A percentile compares a stretch with the other conserved stretches of the same genome.
These are phyloP conservation scores for Pyrus hybrid DNA, from an alignment of 331 rosid genomes.

Conservation along the genomic window DNA sequence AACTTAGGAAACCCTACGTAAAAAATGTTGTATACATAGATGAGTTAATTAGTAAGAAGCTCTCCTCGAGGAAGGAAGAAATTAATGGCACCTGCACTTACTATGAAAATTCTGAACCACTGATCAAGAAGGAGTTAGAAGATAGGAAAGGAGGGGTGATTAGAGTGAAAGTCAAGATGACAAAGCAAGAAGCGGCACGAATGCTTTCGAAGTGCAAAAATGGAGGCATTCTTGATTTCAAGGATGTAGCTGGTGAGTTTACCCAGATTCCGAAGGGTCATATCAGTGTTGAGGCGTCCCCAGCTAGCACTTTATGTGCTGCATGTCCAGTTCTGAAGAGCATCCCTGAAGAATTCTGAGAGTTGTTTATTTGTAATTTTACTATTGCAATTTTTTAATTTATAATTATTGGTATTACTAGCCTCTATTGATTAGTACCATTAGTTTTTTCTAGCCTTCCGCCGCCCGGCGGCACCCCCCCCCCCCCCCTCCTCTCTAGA, in stretches of 20 bases:
- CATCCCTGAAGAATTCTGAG: constrained; percentile 1
- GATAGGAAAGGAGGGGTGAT: constrained; percentile 22
- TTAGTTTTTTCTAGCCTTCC: background rate
- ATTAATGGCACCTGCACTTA: constrained; percentile 11
- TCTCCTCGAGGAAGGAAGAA: constrained; percentile 6
- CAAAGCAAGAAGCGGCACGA: constrained; percentile 62
- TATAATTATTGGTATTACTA: background rate
- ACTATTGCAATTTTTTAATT: too few species aligned
- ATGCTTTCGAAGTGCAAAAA: constrained; percentile 55
- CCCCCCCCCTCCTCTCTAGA: too few species aligned
- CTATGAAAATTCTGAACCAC: constrained; percentile 28
- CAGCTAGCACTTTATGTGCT: background rate
- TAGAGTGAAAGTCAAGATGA: constrained; percentile 72
- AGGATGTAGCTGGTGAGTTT: constrained; percentile 51
- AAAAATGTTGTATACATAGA: constrained; percentile 34
- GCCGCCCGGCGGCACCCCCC: too few species aligned
- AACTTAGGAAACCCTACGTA: background rate
- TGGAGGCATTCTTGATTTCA: constrained; percentile 53
- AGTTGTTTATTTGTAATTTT: background rate
- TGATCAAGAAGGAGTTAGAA: constrained; percentile 21
- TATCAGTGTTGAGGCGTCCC: constrained; percentile 14
- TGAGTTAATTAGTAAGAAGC: constrained; percentile 26
- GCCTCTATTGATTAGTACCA: too few species aligned
- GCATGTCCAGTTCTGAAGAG: background rate
- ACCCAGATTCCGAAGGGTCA: constrained; percentile 23